phyloP scores from a whole-genome alignment of 257 asterid genomes.

The Solanum infundibuliforme region DNA sequence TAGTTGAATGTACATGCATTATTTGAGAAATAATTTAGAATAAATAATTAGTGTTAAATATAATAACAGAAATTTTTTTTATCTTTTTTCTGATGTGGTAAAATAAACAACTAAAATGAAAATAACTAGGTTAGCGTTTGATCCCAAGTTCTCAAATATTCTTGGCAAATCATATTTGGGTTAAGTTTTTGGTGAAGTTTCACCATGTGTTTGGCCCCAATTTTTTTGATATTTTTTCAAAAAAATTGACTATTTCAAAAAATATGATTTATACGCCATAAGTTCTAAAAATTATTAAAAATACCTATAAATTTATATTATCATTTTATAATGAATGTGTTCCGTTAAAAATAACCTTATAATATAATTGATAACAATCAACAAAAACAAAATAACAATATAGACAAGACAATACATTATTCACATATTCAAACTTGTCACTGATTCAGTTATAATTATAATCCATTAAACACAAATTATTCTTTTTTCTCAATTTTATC shows the following conservation, averaged over 20 bases:
- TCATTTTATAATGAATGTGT: too few species aligned
- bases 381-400: not conserved
- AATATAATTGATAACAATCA: not conserved
- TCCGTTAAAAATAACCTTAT: not conserved
- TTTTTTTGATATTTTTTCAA: too few species aligned
- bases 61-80: too few species aligned
- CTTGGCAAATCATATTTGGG: not conserved
- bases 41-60: too few species aligned
- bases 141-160: not conserved
- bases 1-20: not conserved
- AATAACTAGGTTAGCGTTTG: not conserved
- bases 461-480: too few species aligned
- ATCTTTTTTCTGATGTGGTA: not conserved
- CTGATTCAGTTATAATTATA: too few species aligned
- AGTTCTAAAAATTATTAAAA: not conserved
- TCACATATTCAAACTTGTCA: too few species aligned
- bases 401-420: too few species aligned
- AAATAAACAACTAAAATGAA: not conserved
- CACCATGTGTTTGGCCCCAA: not conserved
- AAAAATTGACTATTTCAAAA: too few species aligned
- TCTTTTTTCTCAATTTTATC: too few species aligned
- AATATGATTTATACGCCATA: too few species aligned
- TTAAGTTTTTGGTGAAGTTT: not conserved
- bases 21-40: not conserved
- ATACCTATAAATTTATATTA: too few species aligned